phyloP scores from a whole-genome alignment of 1,139 yeast species.

The Lodderomyces oxycetoniae region DNA sequence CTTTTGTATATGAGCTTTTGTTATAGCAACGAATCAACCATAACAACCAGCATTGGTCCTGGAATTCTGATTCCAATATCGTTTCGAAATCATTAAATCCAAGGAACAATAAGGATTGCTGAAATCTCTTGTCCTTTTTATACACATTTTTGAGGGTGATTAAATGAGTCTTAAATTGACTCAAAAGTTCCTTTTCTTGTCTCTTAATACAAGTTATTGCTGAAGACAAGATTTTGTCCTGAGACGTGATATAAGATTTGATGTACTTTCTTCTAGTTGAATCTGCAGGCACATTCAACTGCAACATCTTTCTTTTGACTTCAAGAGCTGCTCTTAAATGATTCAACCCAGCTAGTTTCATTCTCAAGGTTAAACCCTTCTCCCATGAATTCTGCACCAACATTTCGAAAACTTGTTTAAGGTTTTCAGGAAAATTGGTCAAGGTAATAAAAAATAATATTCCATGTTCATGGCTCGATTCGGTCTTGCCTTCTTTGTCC shows the following conservation, averaged over 20 bases:
- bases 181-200: conserved; percentile 47
- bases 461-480: conserved; percentile 31
- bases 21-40: conserved; percentile 62
- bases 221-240: conserved; percentile 41
- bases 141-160: conserved; percentile 52
- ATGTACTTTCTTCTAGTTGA: conserved; percentile 20
- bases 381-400: conserved; percentile 46
- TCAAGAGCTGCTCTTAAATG: conserved; percentile 51
- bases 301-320: conserved; percentile 32
- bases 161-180: conserved; percentile 31
- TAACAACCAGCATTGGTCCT: conserved; percentile 57
- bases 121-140: conserved; percentile 52
- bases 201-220: conserved; percentile 46
- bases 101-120: conserved; percentile 51
- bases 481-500: conserved; percentile 10
- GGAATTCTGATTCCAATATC: conserved; percentile 40
- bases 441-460: conserved; percentile 39
- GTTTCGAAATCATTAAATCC: conserved; percentile 56
- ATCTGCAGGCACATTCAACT: conserved; percentile 9
- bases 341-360: conserved; percentile 56
- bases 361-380: conserved; percentile 39
- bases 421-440: conserved; percentile 39
- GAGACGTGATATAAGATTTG: conserved; percentile 38
- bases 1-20: conserved; percentile 29
- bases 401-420: conserved; percentile 49